These are phyloP conservation scores for Agrocybe pediades DNA, from an alignment of 768 basidiomycete genomes.

Conservation along the genomic window DNA sequence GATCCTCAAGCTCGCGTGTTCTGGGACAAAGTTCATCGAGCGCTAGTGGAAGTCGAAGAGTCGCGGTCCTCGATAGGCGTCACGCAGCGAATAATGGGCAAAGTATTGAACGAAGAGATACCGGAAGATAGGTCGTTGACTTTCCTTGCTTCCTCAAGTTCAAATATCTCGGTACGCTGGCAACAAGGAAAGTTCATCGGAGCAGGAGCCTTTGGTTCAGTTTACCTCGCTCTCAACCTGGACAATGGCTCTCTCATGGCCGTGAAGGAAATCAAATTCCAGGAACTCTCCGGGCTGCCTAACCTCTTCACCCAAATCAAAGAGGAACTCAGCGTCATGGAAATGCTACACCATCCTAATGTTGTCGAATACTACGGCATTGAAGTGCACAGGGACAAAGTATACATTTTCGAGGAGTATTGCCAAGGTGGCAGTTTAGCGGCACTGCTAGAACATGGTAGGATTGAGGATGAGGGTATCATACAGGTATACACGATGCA, in stretches of 20 bases:
- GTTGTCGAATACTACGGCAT: slow-evolving; percentile 99
- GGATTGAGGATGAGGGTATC: slow-evolving; percentile 96
- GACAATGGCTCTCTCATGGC: slow-evolving; percentile 97
- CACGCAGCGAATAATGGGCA: slow-evolving; percentile 80
- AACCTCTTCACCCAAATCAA: slow-evolving; percentile 90
- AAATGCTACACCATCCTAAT: slow-evolving; percentile 95
- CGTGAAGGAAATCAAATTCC: slow-evolving; percentile 98
- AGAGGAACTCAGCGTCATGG: slow-evolving; percentile 97
- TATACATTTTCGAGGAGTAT: slow-evolving; percentile 99
- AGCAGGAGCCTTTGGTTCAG: slow-evolving; percentile 98
- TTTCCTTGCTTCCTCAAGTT: slow-evolving; percentile 93
- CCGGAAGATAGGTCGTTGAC: slow-evolving; percentile 92
- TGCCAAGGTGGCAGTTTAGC: slow-evolving; percentile 96
- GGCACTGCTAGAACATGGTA: slow-evolving; percentile 84
- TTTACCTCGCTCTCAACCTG: slow-evolving; percentile 97
- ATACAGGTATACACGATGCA: slow-evolving; percentile 96
- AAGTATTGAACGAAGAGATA: slow-evolving; percentile 92
- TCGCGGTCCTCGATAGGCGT: slow-evolving; percentile 58
- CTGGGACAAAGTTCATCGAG: slow-evolving; percentile 70
- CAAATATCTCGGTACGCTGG: slow-evolving; percentile 96
- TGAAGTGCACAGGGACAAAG: slow-evolving; percentile 97
- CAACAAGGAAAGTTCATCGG: slow-evolving; percentile 98
- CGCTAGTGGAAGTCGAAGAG: slow-evolving; percentile 66
- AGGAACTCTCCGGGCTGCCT: slow-evolving; percentile 86
- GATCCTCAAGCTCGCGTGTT: slow-evolving; percentile 71